Evolutionary conservation across 352 stramenopile genomes (phyloP), one percentile per base, ranked within the genome.

Genomic region (Phytophthora nicotianae): DNA sequence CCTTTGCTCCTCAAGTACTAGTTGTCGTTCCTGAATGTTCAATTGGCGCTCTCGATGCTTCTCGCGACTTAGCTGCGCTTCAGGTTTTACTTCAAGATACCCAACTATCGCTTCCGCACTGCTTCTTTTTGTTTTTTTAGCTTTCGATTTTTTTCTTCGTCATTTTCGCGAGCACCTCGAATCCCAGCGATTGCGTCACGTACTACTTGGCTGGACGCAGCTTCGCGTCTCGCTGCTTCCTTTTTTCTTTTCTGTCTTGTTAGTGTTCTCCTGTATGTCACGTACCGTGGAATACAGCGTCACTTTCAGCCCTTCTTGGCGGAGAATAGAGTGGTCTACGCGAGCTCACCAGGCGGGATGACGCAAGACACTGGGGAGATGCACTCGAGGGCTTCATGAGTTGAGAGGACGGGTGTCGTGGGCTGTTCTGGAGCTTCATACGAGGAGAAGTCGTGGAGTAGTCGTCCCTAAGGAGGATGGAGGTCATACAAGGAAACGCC

Each of bases 201-300:
- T 29, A 59, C 40, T 5, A 59, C 26, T 17, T 42, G 38, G 19
- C 14, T 42, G 21, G 51, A 59, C 21, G 38, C 51, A 24, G 26
- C 4, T 33, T 59, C 51, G n/a, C 40, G 51, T 19, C 51, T 58
- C 38, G 47, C 17, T 17, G 32, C 32, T n/a, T 38, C 27, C 27
- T 33, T 16, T 33, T 33, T n/a, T n/a, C n/a, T n/a, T n/a, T n/a
- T n/a, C n/a, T n/a, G n/a, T n/a, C n/a, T 35, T 35, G 29, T 38
- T 13, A 17, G 32, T 9, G 3, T 38, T 38, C 32, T 50, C 38
- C 51, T 58, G 40, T n/a, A 29, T 29, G 24, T 29, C 7, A 29
- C 24, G 24, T 29, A 7, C 7, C 24, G 24, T 29, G 24, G 24
- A 29, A 29, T 29, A 29, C 24, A 29, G 24, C 24, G 7, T 29